Evolutionary conservation across 106 monocot species (phyloP), one percentile per base, ranked within the genome.

Genomic region (Amphibolis antarctica): DNA sequence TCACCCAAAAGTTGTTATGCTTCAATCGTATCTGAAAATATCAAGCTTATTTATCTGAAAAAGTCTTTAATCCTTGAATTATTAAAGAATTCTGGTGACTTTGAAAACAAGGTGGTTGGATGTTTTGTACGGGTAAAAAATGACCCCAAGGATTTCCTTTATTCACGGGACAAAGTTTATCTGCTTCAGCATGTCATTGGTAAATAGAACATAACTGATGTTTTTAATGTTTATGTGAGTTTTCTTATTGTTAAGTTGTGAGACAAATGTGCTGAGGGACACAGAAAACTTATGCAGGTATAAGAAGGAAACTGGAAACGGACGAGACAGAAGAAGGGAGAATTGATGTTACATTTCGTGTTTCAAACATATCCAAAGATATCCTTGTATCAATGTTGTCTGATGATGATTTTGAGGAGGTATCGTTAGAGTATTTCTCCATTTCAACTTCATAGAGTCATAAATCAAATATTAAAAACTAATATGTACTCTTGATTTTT

Each of bases 391-490:
- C 74, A 42, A 72, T 75, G 77, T 42, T 88, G 46, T 86, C 84
- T 22, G 91, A 91, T 65, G 90, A 87, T 68, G 85, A 91, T 30
- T 65, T 98, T 64, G 68, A 80, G 53, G 85, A 91, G 90, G 90
- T 94, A 89, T 21, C 23, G n/a, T 36, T 29, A 17, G 12, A 51
- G 22, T 53, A 15, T 10, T 29, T n/a, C 20, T 51, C 53, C n/a
- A 50, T 53, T n/a, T 25, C 29, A 29, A 28, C 60, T 60, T 60
- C 36, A 30, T 15, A 17, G 30, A 4, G 18, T 0, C 36, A 36
- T 7, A 36, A 36, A 4, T 4, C 36, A 36, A 36, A 36, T 7
- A 36, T 36, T 7, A 36, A 36, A 36, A 36, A 2, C 36, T 36
- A 36, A 36, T 36, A 36, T 36, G 7, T 2, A 36, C 2, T 36